phyloP scores from a whole-genome alignment of 1,284 basidiomycete genomes.

The Papiliotrema nemorosa region DNA sequence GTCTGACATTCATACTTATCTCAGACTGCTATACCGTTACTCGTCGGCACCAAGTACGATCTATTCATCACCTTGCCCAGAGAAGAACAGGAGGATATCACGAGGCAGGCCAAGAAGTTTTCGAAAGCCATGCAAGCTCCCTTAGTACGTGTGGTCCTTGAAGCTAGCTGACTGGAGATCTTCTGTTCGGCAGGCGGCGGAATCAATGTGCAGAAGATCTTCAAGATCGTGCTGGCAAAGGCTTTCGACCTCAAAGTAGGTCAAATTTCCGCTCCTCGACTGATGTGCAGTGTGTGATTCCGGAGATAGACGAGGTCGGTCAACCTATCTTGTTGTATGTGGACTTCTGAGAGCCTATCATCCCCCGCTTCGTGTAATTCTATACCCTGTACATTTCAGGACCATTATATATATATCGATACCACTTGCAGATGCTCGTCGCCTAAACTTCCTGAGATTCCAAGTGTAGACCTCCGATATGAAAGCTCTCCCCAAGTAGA shows the following conservation, averaged over 20 bases:
- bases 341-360: constrained; percentile 51
- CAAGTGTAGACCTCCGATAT: constrained; percentile 35
- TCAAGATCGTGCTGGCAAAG: constrained; percentile 62
- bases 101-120: constrained; percentile 95
- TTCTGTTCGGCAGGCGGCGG: constrained; percentile 97
- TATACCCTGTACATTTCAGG: background rate
- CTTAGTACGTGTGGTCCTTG: constrained; percentile 48
- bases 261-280: constrained; percentile 15
- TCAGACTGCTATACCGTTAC: constrained; percentile 89
- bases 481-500: constrained; percentile 45
- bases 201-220: constrained; percentile 99
- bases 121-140: constrained; percentile 98
- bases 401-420: no score
- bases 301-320: constrained; percentile 90
- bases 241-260: constrained; percentile 44
- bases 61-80: constrained; percentile 90
- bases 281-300: constrained; percentile 81
- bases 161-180: constrained; percentile 53
- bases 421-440: no score
- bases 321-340: constrained; percentile 90
- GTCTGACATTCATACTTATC: background rate
- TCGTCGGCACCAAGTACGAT: constrained; percentile 98
- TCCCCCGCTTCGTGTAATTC: background rate
- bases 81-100: constrained; percentile 98
- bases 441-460: constrained; percentile 8